Conservation (phyloP, 2,329 filamentous ascomycete species). For the Leptosphaerulina australis region DNA sequence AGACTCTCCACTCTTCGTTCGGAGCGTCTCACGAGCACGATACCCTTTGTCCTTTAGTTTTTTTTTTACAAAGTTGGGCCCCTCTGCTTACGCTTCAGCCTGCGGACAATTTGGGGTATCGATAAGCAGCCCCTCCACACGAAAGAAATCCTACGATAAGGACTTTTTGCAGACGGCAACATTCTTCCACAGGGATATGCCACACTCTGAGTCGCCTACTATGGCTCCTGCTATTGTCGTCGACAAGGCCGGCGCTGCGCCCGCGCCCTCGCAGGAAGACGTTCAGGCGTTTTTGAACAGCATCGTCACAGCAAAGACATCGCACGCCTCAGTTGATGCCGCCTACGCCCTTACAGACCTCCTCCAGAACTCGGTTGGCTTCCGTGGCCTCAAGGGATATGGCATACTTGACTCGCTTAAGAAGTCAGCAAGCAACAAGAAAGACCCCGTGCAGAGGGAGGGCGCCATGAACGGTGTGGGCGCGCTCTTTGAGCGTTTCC, state of each 20-base stretch:
- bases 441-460: constrained; percentile 82
- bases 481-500: constrained; percentile 89
- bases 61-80: constrained; percentile 7
- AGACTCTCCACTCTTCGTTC: constrained; percentile 40
- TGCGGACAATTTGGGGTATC: constrained; percentile 28
- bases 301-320: constrained; percentile 59
- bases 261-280: constrained; percentile 55
- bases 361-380: constrained; percentile 68
- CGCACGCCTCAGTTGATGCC: constrained; percentile 64
- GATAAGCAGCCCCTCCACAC: constrained; percentile 43
- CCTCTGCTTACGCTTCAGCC: constrained; percentile 23
- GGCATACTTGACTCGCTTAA: constrained; percentile 67
- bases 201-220: constrained; percentile 58
- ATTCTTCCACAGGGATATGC: constrained; percentile 48
- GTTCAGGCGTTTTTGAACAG: constrained; percentile 51
- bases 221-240: constrained; percentile 56
- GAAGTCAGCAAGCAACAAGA: constrained; percentile 91
- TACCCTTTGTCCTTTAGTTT: constrained; percentile 24
- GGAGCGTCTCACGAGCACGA: constrained; percentile 35
- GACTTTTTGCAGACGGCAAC: constrained; percentile 11
- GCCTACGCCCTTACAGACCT: constrained; percentile 69
- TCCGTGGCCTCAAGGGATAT: constrained; percentile 66
- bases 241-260: constrained; percentile 51
- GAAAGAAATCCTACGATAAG: constrained; percentile 26
- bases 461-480: constrained; percentile 94